These are phyloP conservation scores for Naganishia albida DNA, from an alignment of 1,284 basidiomycete species.

Conservation along the genomic window DNA sequence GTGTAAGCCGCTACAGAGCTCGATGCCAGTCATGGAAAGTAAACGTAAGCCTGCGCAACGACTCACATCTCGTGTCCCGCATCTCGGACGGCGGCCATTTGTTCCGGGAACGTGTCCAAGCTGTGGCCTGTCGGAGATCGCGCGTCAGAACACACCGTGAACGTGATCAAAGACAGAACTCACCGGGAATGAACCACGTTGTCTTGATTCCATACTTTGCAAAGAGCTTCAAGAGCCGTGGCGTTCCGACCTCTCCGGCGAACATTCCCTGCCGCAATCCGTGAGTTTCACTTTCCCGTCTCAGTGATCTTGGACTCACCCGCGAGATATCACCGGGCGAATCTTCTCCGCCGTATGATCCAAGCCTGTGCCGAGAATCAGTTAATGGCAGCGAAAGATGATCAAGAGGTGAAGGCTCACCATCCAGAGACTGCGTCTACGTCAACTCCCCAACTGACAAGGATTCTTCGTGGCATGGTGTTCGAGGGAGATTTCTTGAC, in stretches of 20 bases:
- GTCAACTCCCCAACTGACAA: constrained; percentile 63
- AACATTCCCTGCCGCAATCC: constrained; percentile 41
- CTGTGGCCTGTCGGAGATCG: constrained; percentile 43
- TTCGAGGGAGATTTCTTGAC: background rate
- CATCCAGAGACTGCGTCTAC: constrained; percentile 68
- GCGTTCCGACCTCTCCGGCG: constrained; percentile 69
- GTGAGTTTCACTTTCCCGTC: background rate
- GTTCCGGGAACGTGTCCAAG: constrained; percentile 54
- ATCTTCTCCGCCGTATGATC: constrained; percentile 55
- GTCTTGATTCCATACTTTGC: constrained; percentile 69
- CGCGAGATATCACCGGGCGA: constrained; percentile 53
- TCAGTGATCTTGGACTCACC: constrained; percentile 29
- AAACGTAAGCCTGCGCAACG: no score
- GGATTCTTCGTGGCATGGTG: constrained; percentile 45
- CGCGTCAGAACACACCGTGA: constrained; percentile 28
- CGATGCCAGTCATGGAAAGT: no score
- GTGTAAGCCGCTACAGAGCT: constrained; percentile 61
- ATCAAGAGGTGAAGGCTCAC: constrained; percentile 44
- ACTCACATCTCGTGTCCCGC: constrained; percentile 55
- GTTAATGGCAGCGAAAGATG: background rate
- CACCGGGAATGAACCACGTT: constrained; percentile 68
- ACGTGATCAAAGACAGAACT: constrained; percentile 15
- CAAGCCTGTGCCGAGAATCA: constrained; percentile 44
- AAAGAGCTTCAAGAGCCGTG: constrained; percentile 69
- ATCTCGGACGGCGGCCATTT: constrained; percentile 54